phyloP scores from a whole-genome alignment of 1,284 basidiomycete genomes.

The Irpex rosettiformis region DNA sequence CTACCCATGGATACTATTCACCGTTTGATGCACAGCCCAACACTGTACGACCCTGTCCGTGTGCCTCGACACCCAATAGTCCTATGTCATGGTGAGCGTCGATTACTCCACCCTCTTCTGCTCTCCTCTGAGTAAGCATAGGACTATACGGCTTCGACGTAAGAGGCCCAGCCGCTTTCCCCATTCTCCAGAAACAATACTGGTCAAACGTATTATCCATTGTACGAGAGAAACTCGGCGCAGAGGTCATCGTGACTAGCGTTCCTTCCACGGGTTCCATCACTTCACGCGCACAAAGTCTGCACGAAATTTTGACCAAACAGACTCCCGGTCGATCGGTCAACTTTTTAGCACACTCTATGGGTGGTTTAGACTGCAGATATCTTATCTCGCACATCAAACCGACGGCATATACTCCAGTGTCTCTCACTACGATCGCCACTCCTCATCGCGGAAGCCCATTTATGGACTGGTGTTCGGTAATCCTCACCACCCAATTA shows the following conservation, averaged over 20 bases:
- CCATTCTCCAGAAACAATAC: constrained; percentile 86
- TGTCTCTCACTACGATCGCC: constrained; percentile 87
- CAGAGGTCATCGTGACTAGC: constrained; percentile 92
- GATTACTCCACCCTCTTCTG: not conserved
- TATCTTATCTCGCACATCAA: constrained; percentile 86
- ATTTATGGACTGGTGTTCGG: constrained; percentile 99
- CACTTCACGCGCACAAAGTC: constrained; percentile 73
- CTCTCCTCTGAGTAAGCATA: constrained; percentile 28
- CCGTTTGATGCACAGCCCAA: constrained; percentile 67
- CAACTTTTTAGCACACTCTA: constrained; percentile 96
- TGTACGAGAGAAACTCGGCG: constrained; percentile 80
- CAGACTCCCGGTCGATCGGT: constrained; percentile 71
- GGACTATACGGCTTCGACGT: constrained; percentile 96
- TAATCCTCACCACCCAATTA: not conserved
- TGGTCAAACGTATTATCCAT: constrained; percentile 91
- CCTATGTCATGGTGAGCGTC: constrained; percentile 84
- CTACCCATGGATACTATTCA: constrained; percentile 55
- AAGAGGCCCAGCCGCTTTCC: constrained; percentile 72
- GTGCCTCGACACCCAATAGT: constrained; percentile 89
- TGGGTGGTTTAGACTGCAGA: constrained; percentile 95
- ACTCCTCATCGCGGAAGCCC: constrained; percentile 96
- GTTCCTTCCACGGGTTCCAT: constrained; percentile 97
- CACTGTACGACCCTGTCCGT: constrained; percentile 71
- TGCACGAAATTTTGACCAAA: constrained; percentile 73
- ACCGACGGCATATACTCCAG: constrained; percentile 81